A percentile compares a stretch with the other conserved stretches of the same genome.
These are phyloP conservation scores for Emergomyces pasteurianus DNA, from an alignment of 2,329 filamentous ascomycete species.

Conservation along the genomic window DNA sequence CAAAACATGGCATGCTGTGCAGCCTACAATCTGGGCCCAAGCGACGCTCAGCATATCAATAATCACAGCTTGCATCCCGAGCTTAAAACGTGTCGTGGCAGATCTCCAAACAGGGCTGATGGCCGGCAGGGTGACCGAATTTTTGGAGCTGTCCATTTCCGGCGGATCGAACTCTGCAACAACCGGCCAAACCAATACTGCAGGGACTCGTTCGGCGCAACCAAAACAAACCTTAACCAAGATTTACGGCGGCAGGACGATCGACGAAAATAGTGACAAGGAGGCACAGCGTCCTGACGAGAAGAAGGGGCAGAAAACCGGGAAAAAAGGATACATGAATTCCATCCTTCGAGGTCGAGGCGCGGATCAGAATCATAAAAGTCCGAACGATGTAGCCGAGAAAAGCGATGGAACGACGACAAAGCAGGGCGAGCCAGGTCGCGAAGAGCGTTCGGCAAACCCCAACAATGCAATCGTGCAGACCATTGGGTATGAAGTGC, in stretches of 20 bases:
- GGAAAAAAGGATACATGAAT: neutral
- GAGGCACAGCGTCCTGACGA: neutral
- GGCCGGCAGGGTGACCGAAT: slow-evolving; percentile 13
- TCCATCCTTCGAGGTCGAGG: neutral
- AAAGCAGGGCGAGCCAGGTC: neutral
- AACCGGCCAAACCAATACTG: neutral
- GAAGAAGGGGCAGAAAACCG: neutral
- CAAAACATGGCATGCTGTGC: slow-evolving; percentile 13
- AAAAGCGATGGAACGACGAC: neutral
- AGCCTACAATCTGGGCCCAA: slow-evolving; percentile 14
- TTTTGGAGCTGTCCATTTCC: slow-evolving; percentile 11
- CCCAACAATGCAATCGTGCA: slow-evolving; percentile 15
- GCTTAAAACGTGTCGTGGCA: slow-evolving; percentile 14
- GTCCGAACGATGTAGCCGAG: neutral
- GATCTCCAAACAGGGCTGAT: slow-evolving; percentile 16
- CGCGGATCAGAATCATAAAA: neutral
- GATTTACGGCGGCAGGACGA: neutral
- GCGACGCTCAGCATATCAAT: slow-evolving; percentile 14
- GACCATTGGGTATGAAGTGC: slow-evolving; percentile 14
- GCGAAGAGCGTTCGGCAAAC: slow-evolving; percentile 11
- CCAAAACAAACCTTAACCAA: neutral
- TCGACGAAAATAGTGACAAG: neutral
- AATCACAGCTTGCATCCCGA: slow-evolving; percentile 17
- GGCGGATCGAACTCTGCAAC: slow-evolving; percentile 2
- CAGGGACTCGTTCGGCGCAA: neutral